phyloP scores from a whole-genome alignment of 2,329 filamentous ascomycete species.

The Verticillium albo-atrum region DNA sequence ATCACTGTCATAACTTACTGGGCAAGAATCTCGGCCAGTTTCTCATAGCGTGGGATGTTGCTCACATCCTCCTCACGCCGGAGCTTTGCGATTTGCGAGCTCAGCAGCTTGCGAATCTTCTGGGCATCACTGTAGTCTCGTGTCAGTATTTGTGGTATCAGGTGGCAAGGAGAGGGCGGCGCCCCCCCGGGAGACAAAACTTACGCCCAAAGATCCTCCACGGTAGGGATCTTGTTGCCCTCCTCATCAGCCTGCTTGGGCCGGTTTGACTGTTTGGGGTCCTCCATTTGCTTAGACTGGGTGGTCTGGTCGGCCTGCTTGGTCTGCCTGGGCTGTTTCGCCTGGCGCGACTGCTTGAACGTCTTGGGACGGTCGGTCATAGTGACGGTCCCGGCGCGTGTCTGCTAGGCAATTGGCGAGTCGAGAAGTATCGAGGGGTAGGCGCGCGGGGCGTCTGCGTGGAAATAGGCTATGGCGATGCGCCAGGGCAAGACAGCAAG shows the following conservation, averaged over 20 bases:
- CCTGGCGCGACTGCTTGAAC: neutral
- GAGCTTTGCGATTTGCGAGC: conserved; percentile 38
- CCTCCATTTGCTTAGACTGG: neutral
- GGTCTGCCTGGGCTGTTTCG: neutral
- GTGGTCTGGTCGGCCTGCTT: neutral
- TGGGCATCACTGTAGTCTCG: conserved; percentile 30
- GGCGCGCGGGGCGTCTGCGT: neutral
- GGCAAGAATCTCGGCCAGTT: conserved; percentile 37
- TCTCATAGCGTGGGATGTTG: conserved; percentile 37
- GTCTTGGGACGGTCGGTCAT: neutral
- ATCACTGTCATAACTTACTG: conserved; percentile 25
- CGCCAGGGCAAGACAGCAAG: neutral
- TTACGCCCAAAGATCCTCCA: neutral
- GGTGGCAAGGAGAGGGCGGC: neutral
- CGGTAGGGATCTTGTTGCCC: neutral
- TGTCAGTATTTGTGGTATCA: conserved; percentile 4
- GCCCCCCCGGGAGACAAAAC: neutral
- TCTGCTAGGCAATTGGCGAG: neutral
- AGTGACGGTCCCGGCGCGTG: neutral
- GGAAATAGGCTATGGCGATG: neutral
- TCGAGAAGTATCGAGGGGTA: neutral
- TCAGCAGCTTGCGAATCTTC: conserved; percentile 37
- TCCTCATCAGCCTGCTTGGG: neutral
- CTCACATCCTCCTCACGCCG: conserved; percentile 28
- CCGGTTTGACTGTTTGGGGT: neutral